A percentile compares a stretch with the other conserved stretches of the same genome.
phyloP scores from a whole-genome alignment of 148 eudicot genomes.

The Rheum nobile region DNA sequence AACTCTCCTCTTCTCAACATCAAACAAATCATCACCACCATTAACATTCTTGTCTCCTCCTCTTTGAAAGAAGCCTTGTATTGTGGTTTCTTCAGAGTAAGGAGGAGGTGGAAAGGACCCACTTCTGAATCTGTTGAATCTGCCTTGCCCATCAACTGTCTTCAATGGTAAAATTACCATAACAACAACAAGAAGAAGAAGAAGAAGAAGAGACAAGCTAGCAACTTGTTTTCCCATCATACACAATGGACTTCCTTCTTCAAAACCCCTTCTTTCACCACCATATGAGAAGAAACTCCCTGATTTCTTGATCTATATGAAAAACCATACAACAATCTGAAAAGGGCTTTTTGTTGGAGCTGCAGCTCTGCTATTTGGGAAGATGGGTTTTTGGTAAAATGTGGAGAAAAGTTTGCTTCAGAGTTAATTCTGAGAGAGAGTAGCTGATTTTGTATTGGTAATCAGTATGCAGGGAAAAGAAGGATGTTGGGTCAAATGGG shows the following conservation, averaged over 20 bases:
- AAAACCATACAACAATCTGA: neutral
- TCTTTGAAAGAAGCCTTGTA: slow-evolving; percentile 13
- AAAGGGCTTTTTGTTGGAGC: neutral
- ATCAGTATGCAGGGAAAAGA: neutral
- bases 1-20: slow-evolving; percentile 66
- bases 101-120: slow-evolving; percentile 10
- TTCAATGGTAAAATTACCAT: neutral
- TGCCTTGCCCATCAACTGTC: slow-evolving; percentile 23
- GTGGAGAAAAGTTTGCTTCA: neutral
- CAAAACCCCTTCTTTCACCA: neutral
- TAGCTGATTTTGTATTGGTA: neutral
- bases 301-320: neutral
- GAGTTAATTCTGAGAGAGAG: neutral
- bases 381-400: neutral
- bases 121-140: slow-evolving; percentile 28
- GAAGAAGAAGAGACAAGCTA: neutral
- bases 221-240: neutral
- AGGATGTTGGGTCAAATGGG: neutral
- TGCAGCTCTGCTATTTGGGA: neutral
- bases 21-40: slow-evolving; percentile 35
- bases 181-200: slow-evolving; percentile 1
- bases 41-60: slow-evolving; percentile 5
- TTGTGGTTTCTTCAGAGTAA: slow-evolving; percentile 1
- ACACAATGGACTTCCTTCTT: neutral
- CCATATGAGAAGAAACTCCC: neutral